Evolutionary conservation across 106 monocot genomes (phyloP).

Genomic region (Posidonia australis): DNA sequence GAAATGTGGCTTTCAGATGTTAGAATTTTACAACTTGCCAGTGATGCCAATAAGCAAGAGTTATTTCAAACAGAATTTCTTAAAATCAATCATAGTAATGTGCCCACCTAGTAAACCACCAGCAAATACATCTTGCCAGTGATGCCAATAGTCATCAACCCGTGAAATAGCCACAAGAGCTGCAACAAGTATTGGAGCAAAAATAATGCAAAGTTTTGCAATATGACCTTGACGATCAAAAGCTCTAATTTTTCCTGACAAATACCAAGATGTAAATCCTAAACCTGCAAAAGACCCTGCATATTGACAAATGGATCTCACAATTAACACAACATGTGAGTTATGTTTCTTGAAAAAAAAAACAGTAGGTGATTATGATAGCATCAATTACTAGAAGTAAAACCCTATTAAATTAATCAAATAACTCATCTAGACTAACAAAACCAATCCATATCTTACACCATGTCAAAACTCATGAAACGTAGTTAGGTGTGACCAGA

Average conservation of each 20-base stretch:
- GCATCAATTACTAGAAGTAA: too few species aligned
- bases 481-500: too few species aligned
- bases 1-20: background rate
- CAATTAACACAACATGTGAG: background rate
- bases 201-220: constrained; percentile 61
- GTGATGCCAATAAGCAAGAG: constrained; percentile 78
- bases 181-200: constrained; percentile 58
- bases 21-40: constrained; percentile 55
- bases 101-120: constrained; percentile 55
- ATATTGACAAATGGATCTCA: background rate
- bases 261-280: constrained; percentile 53
- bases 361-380: too few species aligned
- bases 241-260: constrained; percentile 49
- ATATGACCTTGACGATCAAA: constrained; percentile 66
- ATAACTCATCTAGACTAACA: too few species aligned
- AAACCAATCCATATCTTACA: too few species aligned
- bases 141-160: constrained; percentile 74
- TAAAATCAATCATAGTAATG: too few species aligned
- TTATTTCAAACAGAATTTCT: too few species aligned
- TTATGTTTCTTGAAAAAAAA: too few species aligned
- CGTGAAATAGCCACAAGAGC: constrained; percentile 55
- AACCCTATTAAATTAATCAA: too few species aligned
- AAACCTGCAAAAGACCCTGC: constrained; percentile 76
- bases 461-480: too few species aligned
- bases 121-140: constrained; percentile 81